Conservation (phyloP, 2,329 filamentous ascomycete genomes). For the Aspergillus puulaauensis region DNA sequence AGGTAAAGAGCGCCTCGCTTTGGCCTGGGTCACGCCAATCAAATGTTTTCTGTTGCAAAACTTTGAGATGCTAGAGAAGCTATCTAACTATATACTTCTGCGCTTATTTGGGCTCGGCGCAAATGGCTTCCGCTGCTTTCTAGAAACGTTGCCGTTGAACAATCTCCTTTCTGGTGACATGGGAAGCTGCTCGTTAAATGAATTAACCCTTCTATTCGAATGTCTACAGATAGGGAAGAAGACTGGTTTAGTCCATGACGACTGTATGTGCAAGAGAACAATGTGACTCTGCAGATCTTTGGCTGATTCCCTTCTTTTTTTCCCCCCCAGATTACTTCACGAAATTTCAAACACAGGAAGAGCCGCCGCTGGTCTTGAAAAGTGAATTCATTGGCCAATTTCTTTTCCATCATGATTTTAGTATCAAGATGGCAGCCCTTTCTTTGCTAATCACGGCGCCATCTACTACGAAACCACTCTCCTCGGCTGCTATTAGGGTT, state of each 20-base stretch:
- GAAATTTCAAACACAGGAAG: conserved; percentile 16
- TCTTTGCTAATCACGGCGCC: conserved; percentile 76
- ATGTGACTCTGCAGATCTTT: not conserved
- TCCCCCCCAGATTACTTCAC: conserved; percentile 26
- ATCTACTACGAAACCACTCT: conserved; percentile 72
- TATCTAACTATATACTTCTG: conserved; percentile 37
- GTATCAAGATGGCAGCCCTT: conserved; percentile 75
- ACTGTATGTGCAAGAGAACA: conserved; percentile 46
- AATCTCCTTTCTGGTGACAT: conserved; percentile 49
- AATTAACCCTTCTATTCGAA: conserved; percentile 62
- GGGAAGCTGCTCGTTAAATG: conserved; percentile 50
- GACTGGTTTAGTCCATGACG: conserved; percentile 67
- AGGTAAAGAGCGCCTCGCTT: conserved; percentile 15
- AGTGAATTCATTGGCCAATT: conserved; percentile 38
- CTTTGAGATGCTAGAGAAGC: conserved; percentile 33
- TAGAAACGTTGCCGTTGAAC: conserved; percentile 57
- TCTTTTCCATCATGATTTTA: conserved; percentile 52
- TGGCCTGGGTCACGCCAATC: conserved; percentile 38
- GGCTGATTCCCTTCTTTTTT: not conserved
- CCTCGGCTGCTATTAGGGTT: conserved; percentile 58
- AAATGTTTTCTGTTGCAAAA: conserved; percentile 38
- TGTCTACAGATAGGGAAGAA: conserved; percentile 72
- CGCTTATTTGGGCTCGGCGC: conserved; percentile 36
- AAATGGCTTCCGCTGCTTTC: conserved; percentile 46
- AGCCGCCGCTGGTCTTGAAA: conserved; percentile 31